Evolutionary conservation across 2,329 filamentous ascomycete genomes (phyloP), one percentile per base, ranked within the genome.

Genomic region (Scedosporium dehoogii): DNA sequence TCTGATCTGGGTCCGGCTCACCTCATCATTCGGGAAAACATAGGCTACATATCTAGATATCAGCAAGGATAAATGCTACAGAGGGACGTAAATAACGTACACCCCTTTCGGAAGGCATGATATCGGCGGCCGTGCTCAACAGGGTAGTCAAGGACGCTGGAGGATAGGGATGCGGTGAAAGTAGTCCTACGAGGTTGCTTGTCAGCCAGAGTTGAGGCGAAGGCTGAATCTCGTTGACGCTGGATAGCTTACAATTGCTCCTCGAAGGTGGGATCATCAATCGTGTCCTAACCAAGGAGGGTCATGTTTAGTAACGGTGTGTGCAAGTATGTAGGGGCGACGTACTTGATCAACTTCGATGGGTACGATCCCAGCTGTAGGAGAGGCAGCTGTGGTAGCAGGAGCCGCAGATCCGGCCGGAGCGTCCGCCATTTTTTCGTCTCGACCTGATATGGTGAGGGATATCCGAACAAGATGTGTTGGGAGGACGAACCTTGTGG

Each of bases 91-190:
- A 10, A 48, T n/a, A 16, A 58, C 56, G 7, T 41, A 58, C 56
- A 41, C 16, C 76, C 76, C 27, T 75, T 70, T 21, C 70, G 70
- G 65, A 70, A 73, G 55, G 66, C 68, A 61, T 75, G 73, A 60
- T 78, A 78, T 3, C 75, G 71, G 1, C 76, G 71, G 2, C 74
- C 76, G 58, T 79, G 71, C 44, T 77, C 74, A 51, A 74, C 75
- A 14, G 70, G 64, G 48, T 73, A 75, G 38, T 72, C 63, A 53
- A 70, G 69, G n/a, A 74, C 67, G 23, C 72, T 73, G 2, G 72
- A 73, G 18, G 69, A 68, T 18, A 77, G 67, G 23, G 56, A 58
- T 6, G 56, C 56, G 10, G 56, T 58, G n/a, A 41, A 58, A 21
- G 56, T 10, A 29, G 56, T 41, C 56, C 56, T 58, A 41, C 3